phyloP scores from a whole-genome alignment of 129 eudicot species.

The Heracleum sosnowskyi region DNA sequence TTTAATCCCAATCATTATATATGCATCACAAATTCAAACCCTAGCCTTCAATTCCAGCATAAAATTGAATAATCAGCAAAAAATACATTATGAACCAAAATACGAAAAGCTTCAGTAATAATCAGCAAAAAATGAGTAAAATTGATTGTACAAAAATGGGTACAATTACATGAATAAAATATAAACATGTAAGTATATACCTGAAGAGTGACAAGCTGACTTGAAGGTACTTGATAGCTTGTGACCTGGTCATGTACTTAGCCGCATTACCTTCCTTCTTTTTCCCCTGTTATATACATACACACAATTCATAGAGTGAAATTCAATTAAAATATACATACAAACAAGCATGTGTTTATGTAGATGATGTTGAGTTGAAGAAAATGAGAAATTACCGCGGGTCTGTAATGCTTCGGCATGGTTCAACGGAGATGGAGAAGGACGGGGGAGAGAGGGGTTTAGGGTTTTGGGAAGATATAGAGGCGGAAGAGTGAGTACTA shows the following conservation, averaged over 20 bases:
- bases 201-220: slow-evolving; percentile 75
- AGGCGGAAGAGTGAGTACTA: neutral
- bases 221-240: slow-evolving; percentile 75
- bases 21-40: too few relatives aligned
- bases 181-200: slow-evolving; percentile 22
- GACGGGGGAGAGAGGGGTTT: neutral
- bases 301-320: neutral
- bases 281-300: slow-evolving; percentile 50
- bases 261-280: slow-evolving; percentile 96
- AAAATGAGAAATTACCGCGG: slow-evolving; percentile 38
- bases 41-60: neutral
- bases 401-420: slow-evolving; percentile 94
- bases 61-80: too few relatives aligned
- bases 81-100: too few relatives aligned
- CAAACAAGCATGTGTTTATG: neutral
- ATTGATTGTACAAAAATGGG: too few relatives aligned
- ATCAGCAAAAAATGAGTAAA: too few relatives aligned
- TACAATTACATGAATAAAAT: too few relatives aligned
- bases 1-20: too few relatives aligned
- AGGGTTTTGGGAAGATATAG: neutral
- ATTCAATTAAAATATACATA: neutral
- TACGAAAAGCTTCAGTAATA: too few relatives aligned
- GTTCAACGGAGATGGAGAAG: neutral
- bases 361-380: neutral
- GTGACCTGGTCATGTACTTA: slow-evolving; percentile 68